Base-by-base conservation (phyloP, 139 green algal genomes). In the Protoeuglena noctilucae region DNA sequence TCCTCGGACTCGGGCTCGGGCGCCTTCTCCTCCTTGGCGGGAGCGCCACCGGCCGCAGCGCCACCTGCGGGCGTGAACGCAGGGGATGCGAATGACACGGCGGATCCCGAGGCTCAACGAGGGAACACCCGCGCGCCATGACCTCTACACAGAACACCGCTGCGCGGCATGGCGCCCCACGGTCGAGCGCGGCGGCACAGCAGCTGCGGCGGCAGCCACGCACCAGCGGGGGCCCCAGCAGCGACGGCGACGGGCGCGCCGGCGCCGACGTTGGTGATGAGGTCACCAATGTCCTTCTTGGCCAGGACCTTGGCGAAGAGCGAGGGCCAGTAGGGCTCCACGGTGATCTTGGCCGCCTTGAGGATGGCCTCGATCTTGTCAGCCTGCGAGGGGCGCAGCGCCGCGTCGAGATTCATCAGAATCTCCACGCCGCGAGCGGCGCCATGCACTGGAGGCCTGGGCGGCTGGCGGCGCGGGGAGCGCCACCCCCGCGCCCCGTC, bases 251-350 rank as follows among this genome's bases (percentile, higher is more conserved):
- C 9, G 34, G 34, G 34, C 9, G 34, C 34, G 34, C 86, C 86
- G 48, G 86, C 76, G 59, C 91, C 91, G 25, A 96, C 82, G 79
- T 96, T 97, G 65, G 73, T 75, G 76, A 98, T 94, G 56, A 98
- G 72, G 70, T 96, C 87, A 6, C 81, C 87, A 27, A 98, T 74
- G 65, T 43, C 74, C 74, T 87, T 95, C 68, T 86, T 95, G 64
- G 81, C 74, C 40, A 94, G 86, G 39, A 97, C 72, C 83, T 93
- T 96, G 69, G 85, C 85, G 64, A 96, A 98, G 62, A 98, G 79
- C 48, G 49, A 53, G 48, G 90, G 82, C 88, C 87, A 97, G 86
- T 95, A 98, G 34, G 84, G 73, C 81, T 97, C 90, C 4, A 96
- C 78, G 18, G 66, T 82, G 41, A 96, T 61, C 53, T 76, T 78